phyloP scores from a whole-genome alignment of 1,284 basidiomycete genomes.

The Apiotrichum montevideense region DNA sequence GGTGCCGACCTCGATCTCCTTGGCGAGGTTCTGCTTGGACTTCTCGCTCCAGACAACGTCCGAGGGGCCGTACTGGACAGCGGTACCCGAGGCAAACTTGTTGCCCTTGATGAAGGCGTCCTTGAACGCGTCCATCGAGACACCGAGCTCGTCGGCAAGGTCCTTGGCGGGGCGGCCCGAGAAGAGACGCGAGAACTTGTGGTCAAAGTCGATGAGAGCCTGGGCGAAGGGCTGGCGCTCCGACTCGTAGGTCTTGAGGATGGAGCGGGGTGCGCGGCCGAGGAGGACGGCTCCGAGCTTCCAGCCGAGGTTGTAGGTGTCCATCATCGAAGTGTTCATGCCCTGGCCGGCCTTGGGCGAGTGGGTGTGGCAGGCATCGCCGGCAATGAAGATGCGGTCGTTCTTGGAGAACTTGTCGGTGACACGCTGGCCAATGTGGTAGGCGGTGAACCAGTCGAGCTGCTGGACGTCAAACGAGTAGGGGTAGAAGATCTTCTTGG shows the following conservation, averaged over 20 bases:
- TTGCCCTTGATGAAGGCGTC: conserved; percentile 14
- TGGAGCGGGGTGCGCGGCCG: conserved; percentile 38
- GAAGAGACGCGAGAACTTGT: conserved; percentile 34
- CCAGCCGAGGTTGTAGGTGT: conserved; percentile 48
- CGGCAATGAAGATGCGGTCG: conserved; percentile 36
- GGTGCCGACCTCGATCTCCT: conserved; percentile 12
- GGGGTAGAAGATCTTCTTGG: conserved; percentile 34
- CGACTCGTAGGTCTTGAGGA: conserved; percentile 49
- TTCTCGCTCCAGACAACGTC: conserved; percentile 5
- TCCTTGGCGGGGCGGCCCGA: conserved; percentile 20
- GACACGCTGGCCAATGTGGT: conserved; percentile 41
- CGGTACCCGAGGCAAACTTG: conserved; percentile 18
- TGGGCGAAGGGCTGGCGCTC: conserved; percentile 44
- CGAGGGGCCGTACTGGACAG: conserved; percentile 13
- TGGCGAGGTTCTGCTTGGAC: conserved; percentile 10
- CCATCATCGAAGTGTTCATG: conserved; percentile 37
- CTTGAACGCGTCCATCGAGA: conserved; percentile 21
- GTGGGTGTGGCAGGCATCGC: conserved; percentile 41
- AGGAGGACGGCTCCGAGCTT: conserved; percentile 51
- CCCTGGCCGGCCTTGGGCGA: conserved; percentile 39
- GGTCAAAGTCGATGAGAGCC: conserved; percentile 36
- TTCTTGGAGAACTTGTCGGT: conserved; percentile 17
- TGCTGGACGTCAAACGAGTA: conserved; percentile 33
- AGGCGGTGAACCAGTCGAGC: conserved; percentile 41
- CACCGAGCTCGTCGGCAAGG: conserved; percentile 17